Conservation (phyloP, 2,329 filamentous ascomycete genomes). For the Corniculantispora saksenae region DNA sequence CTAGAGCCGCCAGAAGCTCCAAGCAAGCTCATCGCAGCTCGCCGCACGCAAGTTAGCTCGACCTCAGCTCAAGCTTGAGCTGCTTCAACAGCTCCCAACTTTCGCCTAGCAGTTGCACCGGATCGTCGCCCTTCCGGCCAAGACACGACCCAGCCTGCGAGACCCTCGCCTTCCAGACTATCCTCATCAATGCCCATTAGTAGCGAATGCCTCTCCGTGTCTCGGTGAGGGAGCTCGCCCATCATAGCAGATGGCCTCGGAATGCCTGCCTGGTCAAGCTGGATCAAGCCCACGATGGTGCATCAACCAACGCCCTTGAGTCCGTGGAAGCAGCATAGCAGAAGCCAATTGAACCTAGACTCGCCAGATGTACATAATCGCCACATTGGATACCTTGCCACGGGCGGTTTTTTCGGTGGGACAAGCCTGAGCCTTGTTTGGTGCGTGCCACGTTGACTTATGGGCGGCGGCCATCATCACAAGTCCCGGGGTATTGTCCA, state of each 20-base stretch:
- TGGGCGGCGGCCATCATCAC: not conserved
- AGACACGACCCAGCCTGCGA: slow-evolving; percentile 14
- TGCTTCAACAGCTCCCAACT: not conserved
- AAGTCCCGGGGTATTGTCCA: not conserved
- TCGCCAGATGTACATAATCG: not conserved
- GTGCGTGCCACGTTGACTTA: slow-evolving; percentile 1
- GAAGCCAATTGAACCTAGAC: not conserved
- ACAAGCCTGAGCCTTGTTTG: not conserved
- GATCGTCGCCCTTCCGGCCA: slow-evolving; percentile 8
- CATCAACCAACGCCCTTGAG: not conserved
- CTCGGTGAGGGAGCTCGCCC: not conserved
- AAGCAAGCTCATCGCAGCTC: too few species aligned
- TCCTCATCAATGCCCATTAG: not conserved
- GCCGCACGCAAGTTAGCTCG: too few species aligned
- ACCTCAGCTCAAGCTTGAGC: not conserved
- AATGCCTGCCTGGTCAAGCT: not conserved
- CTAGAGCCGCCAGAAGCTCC: too few species aligned
- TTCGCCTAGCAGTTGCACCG: not conserved
- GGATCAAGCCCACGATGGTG: not conserved
- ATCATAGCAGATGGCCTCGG: not conserved
- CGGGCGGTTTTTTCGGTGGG: not conserved
- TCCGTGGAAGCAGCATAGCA: not conserved
- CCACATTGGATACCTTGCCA: not conserved
- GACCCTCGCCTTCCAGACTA: not conserved
- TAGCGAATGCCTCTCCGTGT: not conserved